Percentiles rank a stretch among this genome's conserved stretches.
Conservation (phyloP, 164 flowering plant species). For the Euptelea pleiosperma region DNA sequence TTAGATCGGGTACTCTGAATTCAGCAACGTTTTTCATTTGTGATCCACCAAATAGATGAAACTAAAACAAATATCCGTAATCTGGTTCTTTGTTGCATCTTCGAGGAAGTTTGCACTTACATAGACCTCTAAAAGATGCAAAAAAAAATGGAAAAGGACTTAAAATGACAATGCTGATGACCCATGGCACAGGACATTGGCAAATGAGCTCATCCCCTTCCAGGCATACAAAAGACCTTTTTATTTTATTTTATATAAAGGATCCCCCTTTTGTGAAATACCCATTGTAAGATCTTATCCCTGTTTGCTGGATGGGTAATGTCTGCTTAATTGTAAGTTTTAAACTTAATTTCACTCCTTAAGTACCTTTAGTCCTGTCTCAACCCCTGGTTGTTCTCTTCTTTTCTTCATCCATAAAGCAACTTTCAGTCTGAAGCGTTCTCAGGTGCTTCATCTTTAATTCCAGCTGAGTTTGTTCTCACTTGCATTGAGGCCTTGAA, state of each 20-base stretch:
- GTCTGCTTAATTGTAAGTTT: too few species aligned
- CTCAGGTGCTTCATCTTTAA: too few species aligned
- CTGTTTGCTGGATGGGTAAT: background rate
- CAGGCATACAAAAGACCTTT: background rate
- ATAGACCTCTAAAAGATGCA: background rate
- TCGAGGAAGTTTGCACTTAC: background rate
- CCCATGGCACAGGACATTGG: background rate
- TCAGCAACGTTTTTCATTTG: background rate
- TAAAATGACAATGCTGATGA: background rate
- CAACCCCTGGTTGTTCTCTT: too few species aligned
- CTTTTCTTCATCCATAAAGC: too few species aligned
- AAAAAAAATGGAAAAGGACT: slow-evolving; percentile 6
- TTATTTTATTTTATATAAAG: too few species aligned
- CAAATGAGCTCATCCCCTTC: background rate
- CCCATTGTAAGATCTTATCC: background rate
- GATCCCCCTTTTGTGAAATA: background rate
- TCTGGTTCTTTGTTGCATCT: background rate
- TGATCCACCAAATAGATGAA: background rate
- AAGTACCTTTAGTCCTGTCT: too few species aligned
- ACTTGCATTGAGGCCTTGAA: too few species aligned
- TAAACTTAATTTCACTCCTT: too few species aligned
- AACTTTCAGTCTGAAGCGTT: too few species aligned
- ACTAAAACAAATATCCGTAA: background rate
- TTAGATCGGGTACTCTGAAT: too few species aligned
- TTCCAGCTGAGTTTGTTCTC: too few species aligned